Conservation (phyloP, 2,329 filamentous ascomycete genomes). For the Alternaria infectoria region DNA sequence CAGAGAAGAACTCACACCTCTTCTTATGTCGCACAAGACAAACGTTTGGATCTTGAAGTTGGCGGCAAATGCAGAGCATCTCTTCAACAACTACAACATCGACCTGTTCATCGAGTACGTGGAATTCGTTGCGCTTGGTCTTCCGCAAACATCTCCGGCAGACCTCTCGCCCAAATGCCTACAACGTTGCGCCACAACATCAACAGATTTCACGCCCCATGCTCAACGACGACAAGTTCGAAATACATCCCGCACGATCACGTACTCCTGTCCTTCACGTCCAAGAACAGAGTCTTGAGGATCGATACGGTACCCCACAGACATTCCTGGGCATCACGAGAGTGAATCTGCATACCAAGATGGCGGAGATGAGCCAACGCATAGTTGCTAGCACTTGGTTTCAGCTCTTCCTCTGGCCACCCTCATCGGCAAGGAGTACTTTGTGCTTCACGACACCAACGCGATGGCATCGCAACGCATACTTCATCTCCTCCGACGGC, state of each 20-base stretch:
- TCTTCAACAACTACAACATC: background rate
- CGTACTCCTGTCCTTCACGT: slow-evolving; percentile 27
- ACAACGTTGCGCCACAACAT: slow-evolving; percentile 20
- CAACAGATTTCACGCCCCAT: slow-evolving; percentile 13
- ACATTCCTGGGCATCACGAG: slow-evolving; percentile 19
- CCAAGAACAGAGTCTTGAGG: slow-evolving; percentile 24
- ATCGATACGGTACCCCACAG: slow-evolving; percentile 25
- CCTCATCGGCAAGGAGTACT: background rate
- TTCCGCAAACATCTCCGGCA: background rate
- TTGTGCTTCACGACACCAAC: background rate
- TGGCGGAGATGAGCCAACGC: background rate
- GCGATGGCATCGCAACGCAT: background rate
- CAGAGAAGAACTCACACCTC: background rate
- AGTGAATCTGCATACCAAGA: slow-evolving; percentile 10
- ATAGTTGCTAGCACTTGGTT: background rate
- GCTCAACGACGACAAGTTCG: slow-evolving; percentile 22
- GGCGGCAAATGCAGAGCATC: background rate
- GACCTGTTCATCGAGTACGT: background rate
- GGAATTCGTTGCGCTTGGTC: background rate
- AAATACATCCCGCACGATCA: slow-evolving; percentile 33
- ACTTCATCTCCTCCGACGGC: background rate
- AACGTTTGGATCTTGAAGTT: background rate
- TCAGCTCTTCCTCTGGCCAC: background rate
- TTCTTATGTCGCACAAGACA: background rate
- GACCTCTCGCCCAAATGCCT: slow-evolving; percentile 3